Conservation (phyloP, 202 grass and related monocot genomes). For the Brachypodium distachyon region DNA sequence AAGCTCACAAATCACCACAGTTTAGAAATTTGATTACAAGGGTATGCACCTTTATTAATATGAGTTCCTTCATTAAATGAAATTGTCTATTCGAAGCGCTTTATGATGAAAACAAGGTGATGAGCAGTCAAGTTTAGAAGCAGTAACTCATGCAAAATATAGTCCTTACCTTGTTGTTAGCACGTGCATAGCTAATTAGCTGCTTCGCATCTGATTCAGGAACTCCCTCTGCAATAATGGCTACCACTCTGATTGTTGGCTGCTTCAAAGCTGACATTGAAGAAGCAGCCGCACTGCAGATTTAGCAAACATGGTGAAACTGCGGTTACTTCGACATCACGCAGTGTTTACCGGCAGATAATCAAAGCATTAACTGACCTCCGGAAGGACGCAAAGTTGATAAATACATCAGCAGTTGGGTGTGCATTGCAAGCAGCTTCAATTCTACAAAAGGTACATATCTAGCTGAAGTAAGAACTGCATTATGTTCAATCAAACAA, state of each 20-base stretch:
- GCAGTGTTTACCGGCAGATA: background rate
- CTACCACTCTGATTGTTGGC: slow-evolving; percentile 84
- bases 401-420: slow-evolving; percentile 96
- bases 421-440: slow-evolving; percentile 87
- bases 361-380: slow-evolving; percentile 51
- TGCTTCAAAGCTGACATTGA: slow-evolving; percentile 95
- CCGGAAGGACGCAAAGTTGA: slow-evolving; percentile 94
- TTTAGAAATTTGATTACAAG: slow-evolving; percentile 2
- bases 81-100: background rate
- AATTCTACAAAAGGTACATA: slow-evolving; percentile 50
- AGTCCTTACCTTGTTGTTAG: slow-evolving; percentile 82
- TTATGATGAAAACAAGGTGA: background rate
- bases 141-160: background rate
- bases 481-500: slow-evolving; percentile 1
- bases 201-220: slow-evolving; percentile 93
- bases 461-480: background rate
- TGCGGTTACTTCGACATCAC: background rate
- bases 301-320: slow-evolving; percentile 14
- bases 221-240: slow-evolving; percentile 97
- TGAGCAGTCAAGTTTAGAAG: background rate
- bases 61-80: too few species aligned
- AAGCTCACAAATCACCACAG: slow-evolving; percentile 8
- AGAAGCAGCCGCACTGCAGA: slow-evolving; percentile 84
- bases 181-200: slow-evolving; percentile 76
- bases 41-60: background rate